Conservation (phyloP, 164 flowering plant genomes). For the Echeveria elegans region DNA sequence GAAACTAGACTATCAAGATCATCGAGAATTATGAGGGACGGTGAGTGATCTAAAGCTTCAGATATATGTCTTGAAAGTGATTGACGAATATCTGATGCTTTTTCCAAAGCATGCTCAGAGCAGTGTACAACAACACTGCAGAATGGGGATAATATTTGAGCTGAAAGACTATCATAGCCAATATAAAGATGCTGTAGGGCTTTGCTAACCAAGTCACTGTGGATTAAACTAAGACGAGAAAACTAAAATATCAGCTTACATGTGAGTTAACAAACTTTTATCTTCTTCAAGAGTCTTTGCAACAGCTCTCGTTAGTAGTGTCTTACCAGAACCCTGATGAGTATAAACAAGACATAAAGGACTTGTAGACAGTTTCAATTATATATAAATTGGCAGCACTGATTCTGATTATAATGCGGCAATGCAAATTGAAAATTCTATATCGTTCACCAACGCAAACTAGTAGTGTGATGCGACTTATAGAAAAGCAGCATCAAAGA, state of each 20-base stretch:
- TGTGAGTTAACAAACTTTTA: conserved; percentile 57
- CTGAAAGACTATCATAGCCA: neutral
- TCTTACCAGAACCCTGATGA: conserved; percentile 90
- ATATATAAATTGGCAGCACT: neutral
- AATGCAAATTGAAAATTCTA: neutral
- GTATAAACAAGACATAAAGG: conserved; percentile 2
- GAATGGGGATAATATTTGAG: conserved; percentile 1
- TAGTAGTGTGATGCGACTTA: neutral
- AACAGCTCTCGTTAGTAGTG: conserved; percentile 58
- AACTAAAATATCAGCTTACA: conserved; percentile 30
- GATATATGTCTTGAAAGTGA: conserved; percentile 46
- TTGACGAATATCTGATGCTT: conserved; percentile 45
- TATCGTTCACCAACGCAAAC: neutral
- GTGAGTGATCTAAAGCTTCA: conserved; percentile 81
- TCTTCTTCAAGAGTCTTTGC: conserved; percentile 60
- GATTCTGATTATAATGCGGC: neutral
- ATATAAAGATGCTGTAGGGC: neutral
- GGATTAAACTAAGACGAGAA: neutral
- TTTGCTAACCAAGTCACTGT: too few species aligned
- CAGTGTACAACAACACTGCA: conserved; percentile 74
- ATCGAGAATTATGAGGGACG: conserved; percentile 80
- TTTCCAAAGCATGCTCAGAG: conserved; percentile 66
- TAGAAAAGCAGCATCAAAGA: neutral
- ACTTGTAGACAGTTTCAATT: neutral
- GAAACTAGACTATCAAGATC: conserved; percentile 81